Evolutionary conservation across 2,329 filamentous ascomycete species (phyloP).

Genomic region (Colletotrichum limetticola): DNA sequence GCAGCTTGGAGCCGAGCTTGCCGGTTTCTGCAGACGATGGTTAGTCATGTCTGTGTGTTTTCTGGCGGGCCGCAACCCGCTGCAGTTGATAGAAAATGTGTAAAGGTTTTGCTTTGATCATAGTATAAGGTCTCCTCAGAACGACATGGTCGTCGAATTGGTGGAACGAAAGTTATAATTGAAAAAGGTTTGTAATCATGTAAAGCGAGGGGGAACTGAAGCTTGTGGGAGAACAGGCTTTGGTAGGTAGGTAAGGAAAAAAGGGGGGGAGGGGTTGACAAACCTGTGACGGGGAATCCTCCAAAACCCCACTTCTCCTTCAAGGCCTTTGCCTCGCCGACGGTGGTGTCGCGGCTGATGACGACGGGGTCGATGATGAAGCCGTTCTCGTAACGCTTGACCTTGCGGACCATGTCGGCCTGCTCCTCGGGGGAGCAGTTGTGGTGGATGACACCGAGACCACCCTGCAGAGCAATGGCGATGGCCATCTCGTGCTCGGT

Average conservation of each 20-base stretch:
- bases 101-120: slow-evolving; percentile 40
- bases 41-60: slow-evolving; percentile 47
- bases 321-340: slow-evolving; percentile 88
- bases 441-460: slow-evolving; percentile 96
- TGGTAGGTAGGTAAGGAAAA: neutral
- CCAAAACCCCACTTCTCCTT: slow-evolving; percentile 99
- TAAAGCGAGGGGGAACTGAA: slow-evolving; percentile 44
- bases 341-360: slow-evolving; percentile 86
- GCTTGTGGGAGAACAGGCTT: neutral
- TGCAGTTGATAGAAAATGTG: slow-evolving; percentile 26
- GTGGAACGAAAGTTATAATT: slow-evolving; percentile 99
- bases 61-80: slow-evolving; percentile 4
- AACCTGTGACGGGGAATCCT: slow-evolving; percentile 98
- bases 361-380: slow-evolving; percentile 98
- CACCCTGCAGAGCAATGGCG: slow-evolving; percentile 90
- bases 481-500: slow-evolving; percentile 99
- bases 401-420: slow-evolving; percentile 98
- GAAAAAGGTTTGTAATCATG: slow-evolving; percentile 84
- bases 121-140: slow-evolving; percentile 74
- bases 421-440: slow-evolving; percentile 98
- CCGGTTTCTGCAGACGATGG: slow-evolving; percentile 76
- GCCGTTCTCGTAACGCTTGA: slow-evolving; percentile 99
- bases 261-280: slow-evolving; percentile 53
- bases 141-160: slow-evolving; percentile 83
- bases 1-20: slow-evolving; percentile 91